Evolutionary conservation across 345 rosid species (phyloP).

Genomic region (Citrus sinensis): DNA sequence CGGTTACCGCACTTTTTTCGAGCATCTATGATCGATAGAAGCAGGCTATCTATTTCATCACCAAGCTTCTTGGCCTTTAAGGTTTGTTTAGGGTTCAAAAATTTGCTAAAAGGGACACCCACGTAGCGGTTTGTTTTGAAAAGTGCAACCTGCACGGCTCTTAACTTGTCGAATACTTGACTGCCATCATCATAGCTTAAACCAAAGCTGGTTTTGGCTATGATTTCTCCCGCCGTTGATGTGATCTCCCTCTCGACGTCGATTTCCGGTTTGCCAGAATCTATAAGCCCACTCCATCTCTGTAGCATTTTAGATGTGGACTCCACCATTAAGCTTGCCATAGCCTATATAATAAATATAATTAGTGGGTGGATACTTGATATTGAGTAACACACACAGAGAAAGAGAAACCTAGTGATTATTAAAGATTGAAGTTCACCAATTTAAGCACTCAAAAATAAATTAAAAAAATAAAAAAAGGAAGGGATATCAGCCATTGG

Average conservation of each 20-base stretch:
- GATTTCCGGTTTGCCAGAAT: constrained; percentile 45
- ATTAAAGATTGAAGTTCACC: too few relatives aligned
- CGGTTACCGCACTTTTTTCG: constrained; percentile 30
- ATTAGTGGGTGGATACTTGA: neutral
- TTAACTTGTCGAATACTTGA: constrained; percentile 54
- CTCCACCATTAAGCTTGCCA: constrained; percentile 84
- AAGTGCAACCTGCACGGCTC: constrained; percentile 68
- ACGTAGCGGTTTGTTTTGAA: constrained; percentile 78
- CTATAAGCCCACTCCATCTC: constrained; percentile 49
- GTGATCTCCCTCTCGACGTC: constrained; percentile 73
- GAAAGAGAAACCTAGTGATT: too few relatives aligned
- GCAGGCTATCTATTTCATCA: constrained; percentile 64
- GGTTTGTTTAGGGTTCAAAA: constrained; percentile 48
- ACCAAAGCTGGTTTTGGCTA: constrained; percentile 89
- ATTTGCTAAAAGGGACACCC: constrained; percentile 73
- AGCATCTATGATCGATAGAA: constrained; percentile 48
- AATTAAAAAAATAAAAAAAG: neutral
- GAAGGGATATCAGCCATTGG: neutral
- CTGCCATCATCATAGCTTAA: constrained; percentile 49
- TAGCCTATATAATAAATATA: constrained; percentile 40
- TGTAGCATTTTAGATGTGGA: constrained; percentile 69
- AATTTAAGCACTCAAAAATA: too few relatives aligned
- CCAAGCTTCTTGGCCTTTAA: constrained; percentile 57
- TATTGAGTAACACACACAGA: neutral
- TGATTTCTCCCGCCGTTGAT: constrained; percentile 75